These are phyloP conservation scores for Lophiostoma macrostomum DNA, from an alignment of 495 filamentous ascomycete species.

Conservation along the genomic window DNA sequence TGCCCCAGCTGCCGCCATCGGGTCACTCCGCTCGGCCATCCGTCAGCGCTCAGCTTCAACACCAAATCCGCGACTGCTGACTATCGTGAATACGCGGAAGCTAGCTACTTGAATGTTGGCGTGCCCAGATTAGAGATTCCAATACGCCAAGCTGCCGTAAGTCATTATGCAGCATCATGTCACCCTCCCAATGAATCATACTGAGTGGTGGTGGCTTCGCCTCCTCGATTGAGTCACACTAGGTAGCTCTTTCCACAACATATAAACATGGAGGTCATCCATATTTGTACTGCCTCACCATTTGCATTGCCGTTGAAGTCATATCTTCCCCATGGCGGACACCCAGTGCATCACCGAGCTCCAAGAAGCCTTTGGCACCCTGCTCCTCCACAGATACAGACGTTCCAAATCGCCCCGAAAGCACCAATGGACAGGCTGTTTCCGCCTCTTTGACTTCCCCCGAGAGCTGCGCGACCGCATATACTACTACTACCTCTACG, in stretches of 20 bases:
- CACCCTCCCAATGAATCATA: no score
- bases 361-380: background rate
- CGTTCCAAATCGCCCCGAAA: background rate
- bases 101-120: background rate
- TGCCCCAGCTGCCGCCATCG: no score
- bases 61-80: background rate
- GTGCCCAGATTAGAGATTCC: background rate
- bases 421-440: conserved; percentile 10
- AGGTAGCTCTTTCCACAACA: background rate
- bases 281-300: background rate
- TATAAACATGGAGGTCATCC: background rate
- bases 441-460: conserved; percentile 10
- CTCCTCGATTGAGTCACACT: background rate
- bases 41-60: no score
- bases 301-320: background rate
- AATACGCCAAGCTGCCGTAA: background rate
- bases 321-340: background rate
- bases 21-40: no score
- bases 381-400: background rate
- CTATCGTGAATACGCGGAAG: background rate
- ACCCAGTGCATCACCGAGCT: conserved; percentile 1
- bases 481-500: conserved; percentile 6
- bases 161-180: no score
- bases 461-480: conserved; percentile 20
- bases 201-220: no score